phyloP scores from a whole-genome alignment of 2,329 filamentous ascomycete species.

The Aspergillus melleus region DNA sequence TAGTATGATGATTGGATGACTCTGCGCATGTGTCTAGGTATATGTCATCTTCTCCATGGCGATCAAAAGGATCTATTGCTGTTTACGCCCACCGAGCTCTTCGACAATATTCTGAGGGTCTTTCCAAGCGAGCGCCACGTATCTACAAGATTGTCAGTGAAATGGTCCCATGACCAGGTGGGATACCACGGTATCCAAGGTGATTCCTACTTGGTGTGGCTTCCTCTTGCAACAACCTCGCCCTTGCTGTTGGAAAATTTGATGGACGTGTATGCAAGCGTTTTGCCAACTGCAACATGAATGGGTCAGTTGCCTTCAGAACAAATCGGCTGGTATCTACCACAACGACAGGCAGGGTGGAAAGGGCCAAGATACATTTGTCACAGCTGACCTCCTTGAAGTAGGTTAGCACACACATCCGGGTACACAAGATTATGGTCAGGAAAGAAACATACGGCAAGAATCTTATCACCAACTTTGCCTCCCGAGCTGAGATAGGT shows the following conservation, averaged over 20 bases:
- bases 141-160: conserved; percentile 37
- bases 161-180: not conserved
- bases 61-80: conserved; percentile 1
- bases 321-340: not conserved
- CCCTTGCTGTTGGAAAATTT: conserved; percentile 60
- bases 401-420: conserved; percentile 16
- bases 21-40: not conserved
- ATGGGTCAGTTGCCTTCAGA: not conserved
- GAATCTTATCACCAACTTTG: conserved; percentile 60
- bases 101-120: conserved; percentile 63
- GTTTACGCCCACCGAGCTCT: conserved; percentile 46
- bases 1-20: not conserved
- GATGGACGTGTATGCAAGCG: conserved; percentile 63
- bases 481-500: conserved; percentile 66
- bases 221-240: conserved; percentile 63
- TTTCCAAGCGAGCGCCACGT: conserved; percentile 61
- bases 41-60: no score
- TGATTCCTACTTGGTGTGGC: conserved; percentile 61
- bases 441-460: conserved; percentile 44
- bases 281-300: conserved; percentile 58
- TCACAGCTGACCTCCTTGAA: conserved; percentile 61
- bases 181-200: conserved; percentile 16
- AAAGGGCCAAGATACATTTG: conserved; percentile 52
- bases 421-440: not conserved
- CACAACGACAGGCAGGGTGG: not conserved